phyloP scores from a whole-genome alignment of 345 rosid genomes.

The Mallotus nudiflorus region DNA sequence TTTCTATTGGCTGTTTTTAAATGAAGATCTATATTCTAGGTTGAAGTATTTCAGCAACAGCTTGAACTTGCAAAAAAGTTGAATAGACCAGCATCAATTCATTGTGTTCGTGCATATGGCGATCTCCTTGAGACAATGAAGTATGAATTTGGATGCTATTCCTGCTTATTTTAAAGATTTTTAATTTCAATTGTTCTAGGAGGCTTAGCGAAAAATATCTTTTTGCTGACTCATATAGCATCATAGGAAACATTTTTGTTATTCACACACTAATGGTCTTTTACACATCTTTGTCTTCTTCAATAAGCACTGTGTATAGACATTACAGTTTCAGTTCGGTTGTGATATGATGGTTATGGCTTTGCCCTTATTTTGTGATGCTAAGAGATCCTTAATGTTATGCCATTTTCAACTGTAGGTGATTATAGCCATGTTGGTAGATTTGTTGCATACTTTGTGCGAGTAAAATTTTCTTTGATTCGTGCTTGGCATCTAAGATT shows the following conservation, averaged over 20 bases:
- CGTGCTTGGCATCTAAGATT: neutral
- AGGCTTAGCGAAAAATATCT: neutral
- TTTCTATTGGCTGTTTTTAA: neutral
- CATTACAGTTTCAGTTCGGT: too few relatives aligned
- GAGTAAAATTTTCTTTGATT: neutral
- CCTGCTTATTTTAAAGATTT: neutral
- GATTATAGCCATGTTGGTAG: neutral
- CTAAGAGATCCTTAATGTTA: too few relatives aligned
- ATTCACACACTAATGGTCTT: neutral
- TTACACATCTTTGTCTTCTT: neutral
- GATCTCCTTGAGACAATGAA: conserved; percentile 79
- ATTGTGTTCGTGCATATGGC: conserved; percentile 89
- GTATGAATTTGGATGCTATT: conserved; percentile 34
- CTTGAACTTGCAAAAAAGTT: conserved; percentile 82
- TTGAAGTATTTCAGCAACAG: conserved; percentile 73
- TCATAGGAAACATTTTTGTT: neutral
- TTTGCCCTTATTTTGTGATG: too few relatives aligned
- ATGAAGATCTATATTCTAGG: conserved; percentile 28
- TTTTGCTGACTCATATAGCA: neutral
- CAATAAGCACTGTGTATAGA: neutral
- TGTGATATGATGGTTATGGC: too few relatives aligned
- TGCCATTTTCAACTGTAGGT: too few relatives aligned
- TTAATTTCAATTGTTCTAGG: neutral
- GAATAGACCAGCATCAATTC: conserved; percentile 75
- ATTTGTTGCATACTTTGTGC: neutral